Conservation (phyloP, 805 yeast genomes). For the Sugiyamaella mastotermitis region DNA sequence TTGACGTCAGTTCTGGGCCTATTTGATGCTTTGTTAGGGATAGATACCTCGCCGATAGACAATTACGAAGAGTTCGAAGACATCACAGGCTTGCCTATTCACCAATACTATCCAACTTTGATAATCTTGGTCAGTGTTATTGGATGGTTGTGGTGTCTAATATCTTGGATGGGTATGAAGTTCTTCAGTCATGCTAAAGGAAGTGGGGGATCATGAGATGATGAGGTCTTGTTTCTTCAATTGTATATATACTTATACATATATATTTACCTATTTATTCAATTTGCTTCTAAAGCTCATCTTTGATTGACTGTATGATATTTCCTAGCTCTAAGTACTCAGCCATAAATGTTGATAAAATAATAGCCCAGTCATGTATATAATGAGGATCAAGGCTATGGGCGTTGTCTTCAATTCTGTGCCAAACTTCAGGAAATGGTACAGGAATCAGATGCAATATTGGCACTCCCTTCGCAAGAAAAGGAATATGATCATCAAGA, state of each 20-base stretch:
- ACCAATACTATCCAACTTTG: constrained; percentile 34
- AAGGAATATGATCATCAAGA: constrained; percentile 54
- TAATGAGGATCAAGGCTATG: constrained; percentile 35
- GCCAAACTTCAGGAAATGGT: constrained; percentile 50
- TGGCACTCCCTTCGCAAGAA: constrained; percentile 40
- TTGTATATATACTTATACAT: background rate
- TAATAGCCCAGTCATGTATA: constrained; percentile 41
- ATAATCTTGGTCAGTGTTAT: constrained; percentile 32
- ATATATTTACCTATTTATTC: background rate
- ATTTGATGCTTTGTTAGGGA: background rate
- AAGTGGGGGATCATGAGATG: constrained; percentile 27
- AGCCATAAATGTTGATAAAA: constrained; percentile 36
- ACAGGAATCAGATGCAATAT: constrained; percentile 49
- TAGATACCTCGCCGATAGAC: background rate
- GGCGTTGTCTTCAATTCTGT: constrained; percentile 43
- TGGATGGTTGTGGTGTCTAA: constrained; percentile 63
- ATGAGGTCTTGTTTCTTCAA: background rate
- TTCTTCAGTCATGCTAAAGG: constrained; percentile 76
- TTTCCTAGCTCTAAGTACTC: constrained; percentile 28
- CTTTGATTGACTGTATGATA: too few species aligned
- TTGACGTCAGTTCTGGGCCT: constrained; percentile 14
- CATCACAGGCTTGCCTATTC: constrained; percentile 34
- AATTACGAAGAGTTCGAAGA: constrained; percentile 19
- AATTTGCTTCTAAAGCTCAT: too few species aligned
- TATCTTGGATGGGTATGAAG: constrained; percentile 77